Base-by-base conservation (phyloP, 371 early-diverging fungal genomes). In the Rhizopus sp. region DNA sequence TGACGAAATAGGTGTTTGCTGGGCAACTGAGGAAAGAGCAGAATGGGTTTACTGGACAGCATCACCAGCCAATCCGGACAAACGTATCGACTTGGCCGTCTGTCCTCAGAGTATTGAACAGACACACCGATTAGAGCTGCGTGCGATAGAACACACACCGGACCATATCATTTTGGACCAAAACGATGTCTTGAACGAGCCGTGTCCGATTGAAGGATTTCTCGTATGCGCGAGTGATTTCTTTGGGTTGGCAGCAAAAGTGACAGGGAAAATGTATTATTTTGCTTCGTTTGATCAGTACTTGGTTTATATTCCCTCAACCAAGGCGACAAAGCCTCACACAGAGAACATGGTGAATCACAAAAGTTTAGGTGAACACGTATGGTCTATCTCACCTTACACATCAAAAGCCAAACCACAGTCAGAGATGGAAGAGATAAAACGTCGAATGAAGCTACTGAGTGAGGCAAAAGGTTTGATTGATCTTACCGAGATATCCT, bases 21-120 rank as follows among this genome's bases (percentile, higher is more conserved):
- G 86, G 86, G 73, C 81, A 23, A 64, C 66, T 4, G 62, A 71
- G n/a, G 84, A 82, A 50, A 60, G 84, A 4, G 73, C 77, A 31
- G 86, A 86, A 57, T 86, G 84, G 86, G 68, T 81, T n/a, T 72
- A 73, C 52, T 83, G 82, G 78, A 55, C 44, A 30, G 39, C 46
- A 1, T 53, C 60, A 29, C 23, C 61, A 3, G 48, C 50, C 5
- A 52, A 69, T n/a, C 32, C 34, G 13, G 10, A 51, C 1, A 5
- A 38, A 15, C 55, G 63, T 8, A 67, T 56, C 31, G 68, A 76
- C 41, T 50, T 60, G 7, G 64, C 68, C 2, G 62, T 76, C 4
- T 66, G 73, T 35, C 77, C 81, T 1, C 81, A 81, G 17, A 75
- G 54, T 46, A 78, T 81, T 48, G 81, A 81, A 51, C 66, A 73